Evolutionary conservation across 1,139 yeast genomes (phyloP).

Genomic region (Hyphopichia pseudoburtonii): DNA sequence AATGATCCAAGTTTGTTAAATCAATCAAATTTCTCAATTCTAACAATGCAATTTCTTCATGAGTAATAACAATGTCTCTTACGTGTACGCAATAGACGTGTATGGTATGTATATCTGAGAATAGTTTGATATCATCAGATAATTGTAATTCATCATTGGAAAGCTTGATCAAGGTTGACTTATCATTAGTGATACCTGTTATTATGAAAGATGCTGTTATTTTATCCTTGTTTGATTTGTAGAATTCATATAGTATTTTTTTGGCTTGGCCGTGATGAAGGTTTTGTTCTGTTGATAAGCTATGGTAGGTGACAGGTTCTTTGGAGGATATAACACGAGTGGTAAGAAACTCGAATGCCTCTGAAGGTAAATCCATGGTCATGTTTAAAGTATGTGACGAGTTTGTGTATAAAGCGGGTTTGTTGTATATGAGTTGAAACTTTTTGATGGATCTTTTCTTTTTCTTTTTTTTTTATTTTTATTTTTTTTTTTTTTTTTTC

Average conservation of each 20-base stretch:
- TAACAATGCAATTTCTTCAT: conserved; percentile 28
- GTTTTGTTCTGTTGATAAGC: conserved; percentile 25
- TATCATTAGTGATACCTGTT: conserved; percentile 22
- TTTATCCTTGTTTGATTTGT: conserved; percentile 28
- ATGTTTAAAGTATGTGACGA: too few relatives aligned
- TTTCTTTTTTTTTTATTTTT: neutral
- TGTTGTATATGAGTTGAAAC: too few relatives aligned
- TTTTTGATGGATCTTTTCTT: neutral
- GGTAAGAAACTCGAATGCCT: conserved; percentile 26
- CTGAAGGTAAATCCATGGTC: conserved; percentile 35
- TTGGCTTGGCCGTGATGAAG: conserved; percentile 34
- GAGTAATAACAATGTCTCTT: conserved; percentile 16
- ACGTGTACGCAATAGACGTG: conserved; percentile 33
- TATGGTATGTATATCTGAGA: conserved; percentile 23
- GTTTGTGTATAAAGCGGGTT: too few relatives aligned
- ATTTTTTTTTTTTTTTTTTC: neutral
- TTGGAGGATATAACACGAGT: conserved; percentile 27
- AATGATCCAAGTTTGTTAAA: conserved; percentile 17
- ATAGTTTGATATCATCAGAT: conserved; percentile 15
- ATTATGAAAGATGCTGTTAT: conserved; percentile 35
- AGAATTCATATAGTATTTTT: conserved; percentile 29
- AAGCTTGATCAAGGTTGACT: conserved; percentile 18
- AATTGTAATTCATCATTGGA: conserved; percentile 19
- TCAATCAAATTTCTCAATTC: conserved; percentile 25
- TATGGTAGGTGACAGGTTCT: conserved; percentile 30